These are phyloP conservation scores for Abrus pulchellus DNA, from an alignment of 306 rosid species.

Conservation along the genomic window DNA sequence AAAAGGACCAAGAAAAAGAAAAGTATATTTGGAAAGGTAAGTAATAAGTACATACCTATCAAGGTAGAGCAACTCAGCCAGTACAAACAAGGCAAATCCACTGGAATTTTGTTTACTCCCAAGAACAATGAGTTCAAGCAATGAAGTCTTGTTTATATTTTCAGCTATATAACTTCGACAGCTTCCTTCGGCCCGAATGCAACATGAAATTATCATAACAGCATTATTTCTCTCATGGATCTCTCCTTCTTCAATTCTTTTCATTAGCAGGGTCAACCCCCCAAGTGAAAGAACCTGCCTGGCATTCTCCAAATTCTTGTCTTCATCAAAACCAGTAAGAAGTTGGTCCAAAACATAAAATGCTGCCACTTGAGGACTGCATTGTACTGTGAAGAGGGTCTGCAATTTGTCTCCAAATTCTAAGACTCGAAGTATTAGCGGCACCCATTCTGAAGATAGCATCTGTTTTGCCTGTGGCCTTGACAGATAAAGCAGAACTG, in stretches of 20 bases:
- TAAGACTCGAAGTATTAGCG: conserved; percentile 77
- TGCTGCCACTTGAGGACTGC: conserved; percentile 79
- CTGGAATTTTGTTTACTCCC: conserved; percentile 54
- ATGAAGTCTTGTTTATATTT: conserved; percentile 59
- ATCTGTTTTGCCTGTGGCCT: conserved; percentile 85
- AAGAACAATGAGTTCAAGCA: conserved; percentile 75
- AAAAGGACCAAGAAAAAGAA: background rate
- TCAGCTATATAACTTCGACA: conserved; percentile 75
- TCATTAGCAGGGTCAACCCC: conserved; percentile 69
- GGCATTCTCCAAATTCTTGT: conserved; percentile 82
- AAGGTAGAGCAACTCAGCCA: conserved; percentile 73
- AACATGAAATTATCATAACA: conserved; percentile 61
- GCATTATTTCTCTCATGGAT: conserved; percentile 59
- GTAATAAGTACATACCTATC: conserved; percentile 56
- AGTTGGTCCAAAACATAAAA: conserved; percentile 84
- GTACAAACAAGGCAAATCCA: conserved; percentile 60
- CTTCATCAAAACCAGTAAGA: conserved; percentile 86
- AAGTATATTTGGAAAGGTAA: background rate
- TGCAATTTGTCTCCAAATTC: conserved; percentile 85
- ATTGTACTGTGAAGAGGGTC: conserved; percentile 75
- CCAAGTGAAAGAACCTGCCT: conserved; percentile 80
- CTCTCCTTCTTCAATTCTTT: conserved; percentile 71
- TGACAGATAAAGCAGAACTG: conserved; percentile 74
- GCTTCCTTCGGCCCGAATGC: conserved; percentile 82
- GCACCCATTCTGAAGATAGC: conserved; percentile 84